Base-by-base conservation (phyloP, 805 yeast species). In the Pichia cephalocereana region DNA sequence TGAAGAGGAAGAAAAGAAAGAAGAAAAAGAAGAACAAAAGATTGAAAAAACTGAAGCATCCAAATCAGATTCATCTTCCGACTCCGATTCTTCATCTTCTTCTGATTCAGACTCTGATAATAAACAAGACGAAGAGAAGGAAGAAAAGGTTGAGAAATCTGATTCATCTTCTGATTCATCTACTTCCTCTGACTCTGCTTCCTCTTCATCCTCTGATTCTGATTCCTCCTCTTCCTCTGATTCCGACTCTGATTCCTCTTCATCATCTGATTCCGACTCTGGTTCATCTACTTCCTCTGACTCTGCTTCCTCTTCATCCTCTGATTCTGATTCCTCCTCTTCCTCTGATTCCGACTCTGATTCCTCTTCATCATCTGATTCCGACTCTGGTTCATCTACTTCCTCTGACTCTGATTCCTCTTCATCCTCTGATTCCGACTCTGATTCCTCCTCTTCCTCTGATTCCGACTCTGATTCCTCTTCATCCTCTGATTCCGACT, bases 61-160 rank as follows among this genome's bases (percentile, higher is more conserved):
- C 38, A 55, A 52, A 41, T 50, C 51, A 7, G 61, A 53, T 44
- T 45, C 55, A 15, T 61, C 53, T 38, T 50, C 56, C 40, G 65
- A 55, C 31, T 38, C 55, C 38, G n/a, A n/a, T n/a, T n/a, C n/a
- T n/a, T n/a, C n/a, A n/a, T n/a, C n/a, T n/a, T n/a, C n/a, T n/a
- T n/a, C n/a, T n/a, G n/a, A n/a, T 40, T 34, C 51, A 28, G 49
- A 48, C 46, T 38, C 49, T 58, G 46, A 43, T 19, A 8, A 14
- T 30, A 28, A 32, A 4, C 6, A 41, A 30, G 36, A 41, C 2
- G 36, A 27, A 18, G 8, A 18, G n/a, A 15, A 57, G 52, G 49
- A 57, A 31, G 67, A 56, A 46, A 54, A 58, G 30, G 23, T 41
- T 26, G 40, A 46, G 7, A 38, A 26, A 15, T 45, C 51, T 12